phyloP scores from a whole-genome alignment of 2,329 filamentous ascomycete species.

The Fusarium hainanense region DNA sequence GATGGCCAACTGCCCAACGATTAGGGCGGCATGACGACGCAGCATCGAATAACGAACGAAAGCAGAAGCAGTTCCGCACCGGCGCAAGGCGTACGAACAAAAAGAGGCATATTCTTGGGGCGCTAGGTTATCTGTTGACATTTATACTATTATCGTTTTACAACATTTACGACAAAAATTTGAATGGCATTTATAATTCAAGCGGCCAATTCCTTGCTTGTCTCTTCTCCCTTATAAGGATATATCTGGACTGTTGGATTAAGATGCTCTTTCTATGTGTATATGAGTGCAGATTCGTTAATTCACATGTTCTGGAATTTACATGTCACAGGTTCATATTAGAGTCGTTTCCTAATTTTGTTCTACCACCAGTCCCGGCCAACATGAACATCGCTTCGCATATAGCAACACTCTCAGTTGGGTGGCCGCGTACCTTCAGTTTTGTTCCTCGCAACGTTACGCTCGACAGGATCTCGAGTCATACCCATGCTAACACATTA shows the following conservation, averaged over 20 bases:
- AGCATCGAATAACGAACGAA: constrained; percentile 51
- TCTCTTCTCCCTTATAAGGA: background rate
- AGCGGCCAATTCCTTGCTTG: constrained; percentile 1
- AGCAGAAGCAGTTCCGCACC: constrained; percentile 50
- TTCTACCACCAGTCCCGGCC: background rate
- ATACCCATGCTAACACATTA: constrained; percentile 10
- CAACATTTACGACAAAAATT: constrained; percentile 40
- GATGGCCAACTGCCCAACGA: constrained; percentile 43
- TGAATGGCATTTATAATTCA: constrained; percentile 23
- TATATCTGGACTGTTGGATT: constrained; percentile 14
- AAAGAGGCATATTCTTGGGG: constrained; percentile 53
- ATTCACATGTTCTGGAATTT: background rate
- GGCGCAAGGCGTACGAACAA: constrained; percentile 56
- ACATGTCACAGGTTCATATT: background rate
- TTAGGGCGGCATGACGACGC: constrained; percentile 48
- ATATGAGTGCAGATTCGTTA: background rate
- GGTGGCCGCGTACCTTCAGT: background rate
- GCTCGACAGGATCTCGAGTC: background rate
- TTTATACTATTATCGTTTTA: constrained; percentile 48
- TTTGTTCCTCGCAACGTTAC: background rate
- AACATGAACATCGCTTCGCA: background rate
- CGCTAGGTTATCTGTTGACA: constrained; percentile 52
- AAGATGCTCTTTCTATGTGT: background rate
- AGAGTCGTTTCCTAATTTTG: background rate
- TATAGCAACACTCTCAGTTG: background rate